Evolutionary conservation across 176 grass and related monocot species (phyloP).

Genomic region (Juncus inflexus): DNA sequence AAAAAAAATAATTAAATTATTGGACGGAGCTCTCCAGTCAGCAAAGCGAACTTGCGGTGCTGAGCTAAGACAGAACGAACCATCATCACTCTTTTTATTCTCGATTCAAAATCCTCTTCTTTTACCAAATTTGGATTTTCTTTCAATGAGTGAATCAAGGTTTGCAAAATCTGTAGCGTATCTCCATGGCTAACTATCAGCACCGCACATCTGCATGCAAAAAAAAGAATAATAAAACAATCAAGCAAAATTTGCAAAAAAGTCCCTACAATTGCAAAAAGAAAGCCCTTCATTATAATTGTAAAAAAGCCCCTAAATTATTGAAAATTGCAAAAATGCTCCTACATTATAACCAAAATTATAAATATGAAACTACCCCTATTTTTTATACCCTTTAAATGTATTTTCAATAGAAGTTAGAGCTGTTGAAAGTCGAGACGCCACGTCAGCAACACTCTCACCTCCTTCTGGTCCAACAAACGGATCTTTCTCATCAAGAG

Average conservation of each 20-base stretch:
- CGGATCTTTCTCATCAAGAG: slow-evolving; percentile 66
- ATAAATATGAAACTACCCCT: no score
- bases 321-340: no score
- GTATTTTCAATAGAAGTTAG: slow-evolving; percentile 40
- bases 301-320: no score
- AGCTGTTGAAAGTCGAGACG: slow-evolving; percentile 45
- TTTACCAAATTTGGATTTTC: slow-evolving; percentile 36
- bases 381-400: slow-evolving; percentile 48
- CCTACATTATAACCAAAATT: no score
- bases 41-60: slow-evolving; percentile 60
- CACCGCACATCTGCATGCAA: slow-evolving; percentile 42
- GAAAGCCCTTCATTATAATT: no score
- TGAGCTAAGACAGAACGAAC: slow-evolving; percentile 39
- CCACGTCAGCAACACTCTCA: slow-evolving; percentile 76
- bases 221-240: no score
- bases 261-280: no score
- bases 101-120: slow-evolving; percentile 11
- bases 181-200: slow-evolving; percentile 86
- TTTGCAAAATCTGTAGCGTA: slow-evolving; percentile 81
- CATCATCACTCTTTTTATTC: slow-evolving; percentile 16
- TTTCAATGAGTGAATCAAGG: slow-evolving; percentile 46
- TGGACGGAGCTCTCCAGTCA: slow-evolving; percentile 58
- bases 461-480: slow-evolving; percentile 63
- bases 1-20: slow-evolving; percentile 30
- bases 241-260: slow-evolving; percentile 2